Evolutionary conservation across 23 red algal species (phyloP).

Genomic region (Pyropia yezoensis): DNA sequence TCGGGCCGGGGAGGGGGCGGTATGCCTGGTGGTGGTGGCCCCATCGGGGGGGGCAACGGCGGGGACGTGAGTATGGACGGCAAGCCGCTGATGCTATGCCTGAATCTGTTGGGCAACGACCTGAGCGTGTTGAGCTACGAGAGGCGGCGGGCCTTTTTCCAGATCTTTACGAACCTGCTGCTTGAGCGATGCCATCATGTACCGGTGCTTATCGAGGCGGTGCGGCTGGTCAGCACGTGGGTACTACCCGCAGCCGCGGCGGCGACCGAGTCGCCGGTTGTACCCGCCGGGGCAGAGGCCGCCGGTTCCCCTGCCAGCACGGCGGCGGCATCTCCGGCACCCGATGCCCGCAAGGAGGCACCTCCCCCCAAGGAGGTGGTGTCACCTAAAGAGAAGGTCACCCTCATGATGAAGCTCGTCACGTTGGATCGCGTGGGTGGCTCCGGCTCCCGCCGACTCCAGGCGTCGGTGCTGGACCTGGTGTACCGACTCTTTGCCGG

Average conservation of each 20-base stretch:
- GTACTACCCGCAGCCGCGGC: conserved; percentile 10
- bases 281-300: background rate
- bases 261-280: background rate
- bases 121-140: conserved; percentile 20
- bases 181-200: conserved; percentile 38
- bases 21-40: conserved; percentile 2
- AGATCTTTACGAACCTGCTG: conserved; percentile 20
- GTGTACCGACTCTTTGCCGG: conserved; percentile 48
- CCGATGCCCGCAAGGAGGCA: background rate
- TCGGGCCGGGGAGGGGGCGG: background rate
- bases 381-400: conserved; percentile 53
- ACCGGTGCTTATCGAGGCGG: conserved; percentile 37
- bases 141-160: conserved; percentile 26
- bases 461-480: conserved; percentile 33
- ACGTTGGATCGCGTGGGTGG: conserved; percentile 42
- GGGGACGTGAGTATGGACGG: conserved; percentile 17
- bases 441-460: conserved; percentile 10
- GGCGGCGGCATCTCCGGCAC: too few relatives aligned
- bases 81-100: conserved; percentile 29
- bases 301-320: background rate
- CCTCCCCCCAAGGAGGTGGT: conserved; percentile 24
- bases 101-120: conserved; percentile 38
- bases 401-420: conserved; percentile 54
- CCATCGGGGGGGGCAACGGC: background rate
- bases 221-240: conserved; percentile 38